Evolutionary conservation across 768 basidiomycete genomes (phyloP).

Genomic region (Trametes cingulata): DNA sequence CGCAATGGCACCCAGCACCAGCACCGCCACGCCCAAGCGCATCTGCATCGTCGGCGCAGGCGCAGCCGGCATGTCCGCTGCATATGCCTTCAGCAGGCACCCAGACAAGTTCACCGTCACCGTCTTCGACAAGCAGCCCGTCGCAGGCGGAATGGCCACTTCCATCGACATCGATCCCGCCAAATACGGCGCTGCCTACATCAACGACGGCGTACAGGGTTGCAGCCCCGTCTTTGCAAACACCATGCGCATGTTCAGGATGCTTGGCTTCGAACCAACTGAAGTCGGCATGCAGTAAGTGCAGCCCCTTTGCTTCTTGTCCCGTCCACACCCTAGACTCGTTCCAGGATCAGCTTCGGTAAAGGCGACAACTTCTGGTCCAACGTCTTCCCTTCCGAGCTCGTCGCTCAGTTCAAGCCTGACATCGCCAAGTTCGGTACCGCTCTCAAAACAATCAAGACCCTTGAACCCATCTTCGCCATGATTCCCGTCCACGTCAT

Average conservation of each 20-base stretch:
- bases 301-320: too few relatives aligned
- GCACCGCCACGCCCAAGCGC: constrained; percentile 26
- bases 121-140: constrained; percentile 33
- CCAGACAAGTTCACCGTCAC: constrained; percentile 34
- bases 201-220: constrained; percentile 41
- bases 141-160: constrained; percentile 38
- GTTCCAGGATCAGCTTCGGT: constrained; percentile 35
- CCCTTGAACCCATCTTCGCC: constrained; percentile 34
- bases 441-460: constrained; percentile 34
- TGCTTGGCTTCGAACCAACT: constrained; percentile 35
- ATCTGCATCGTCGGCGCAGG: constrained; percentile 32
- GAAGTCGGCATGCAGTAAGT: constrained; percentile 38
- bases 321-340: too few relatives aligned
- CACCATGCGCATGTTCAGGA: constrained; percentile 37
- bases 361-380: constrained; percentile 41
- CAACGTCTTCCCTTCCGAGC: constrained; percentile 38
- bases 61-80: constrained; percentile 36
- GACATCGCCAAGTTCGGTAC: constrained; percentile 37
- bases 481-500: constrained; percentile 37
- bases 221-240: constrained; percentile 39
- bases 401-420: constrained; percentile 31
- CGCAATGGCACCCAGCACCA: constrained; percentile 11
- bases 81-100: constrained; percentile 36
- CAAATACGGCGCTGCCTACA: constrained; percentile 36
- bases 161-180: constrained; percentile 34